Evolutionary conservation across 2,329 filamentous ascomycete species (phyloP), one percentile per base, ranked within the genome.

Genomic region (Aspergillus pseudotamarii): DNA sequence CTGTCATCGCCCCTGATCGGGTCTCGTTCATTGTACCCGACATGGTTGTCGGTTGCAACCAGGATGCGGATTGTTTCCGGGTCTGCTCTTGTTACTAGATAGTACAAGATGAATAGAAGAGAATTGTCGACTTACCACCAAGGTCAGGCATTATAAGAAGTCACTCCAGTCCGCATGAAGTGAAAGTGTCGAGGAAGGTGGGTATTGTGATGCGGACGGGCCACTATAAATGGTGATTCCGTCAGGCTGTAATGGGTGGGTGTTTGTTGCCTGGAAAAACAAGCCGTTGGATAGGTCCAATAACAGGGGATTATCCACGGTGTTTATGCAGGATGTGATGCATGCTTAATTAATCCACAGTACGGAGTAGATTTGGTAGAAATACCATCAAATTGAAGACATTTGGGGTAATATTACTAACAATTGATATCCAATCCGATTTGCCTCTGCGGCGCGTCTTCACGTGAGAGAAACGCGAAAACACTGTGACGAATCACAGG

Each of bases 41-140:
- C 95, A 90, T 99, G 95, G 71, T 96, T 98, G 77, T 99, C 95
- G 19, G 94, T 98, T 45, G 95, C 90, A 64, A 99, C 86, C 43
- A 99, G 88, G 68, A 99, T 95, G 68, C 93, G 92, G 73, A 99
- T 97, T 0, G 93, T 96, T 80, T 99, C 93, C 70, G 91, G 79
- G 58, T 82, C 85, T 85, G 68, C 4, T 1, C 8, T 6, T 8
- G 23, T 55, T 34, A 26, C 19, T 38, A 55, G 48, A 2, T 14
- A 19, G 10, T 10, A 1, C 12, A 3, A 12, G 9, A 1, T 19
- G 3, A 34, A 50, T 12, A 8, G 14, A 36, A 11, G 19, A 48
- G 2, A n/a, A 16, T 11, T n/a, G 21, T 10, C 30, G 51, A 41
- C 67, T 70, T 64, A 78, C 75, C 72, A 64, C 71, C 72, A 53